Evolutionary conservation across 1,139 yeast genomes (phyloP), one percentile per base, ranked within the genome.

Genomic region (Pichia sp.): DNA sequence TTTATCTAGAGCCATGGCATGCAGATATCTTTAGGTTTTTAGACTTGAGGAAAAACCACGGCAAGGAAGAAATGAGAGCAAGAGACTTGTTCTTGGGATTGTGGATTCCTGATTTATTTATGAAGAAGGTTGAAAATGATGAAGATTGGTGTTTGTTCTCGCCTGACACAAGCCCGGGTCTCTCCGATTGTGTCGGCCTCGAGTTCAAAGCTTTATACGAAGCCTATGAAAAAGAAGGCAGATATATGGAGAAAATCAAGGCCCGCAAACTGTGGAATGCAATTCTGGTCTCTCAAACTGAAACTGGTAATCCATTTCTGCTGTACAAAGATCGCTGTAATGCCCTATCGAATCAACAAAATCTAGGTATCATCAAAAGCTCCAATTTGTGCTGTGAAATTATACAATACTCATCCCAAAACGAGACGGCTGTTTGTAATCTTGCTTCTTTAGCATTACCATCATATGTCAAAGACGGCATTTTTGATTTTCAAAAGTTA

Each of bases 1-100:
- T 75, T 32, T 77, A 76, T 62, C 52, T 76, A 43, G 82, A 77
- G 54, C 81, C 82, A 40, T 77, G 82, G 82, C 82, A 77, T 60
- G 66, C 72, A 3, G 81, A 77, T 55, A 63, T 77, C 37, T 72
- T 74, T 56, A 77, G 73, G 37, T 69, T 76, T 49, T 57, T 77
- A 36, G 76, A 75, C 42, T 60, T 76, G 52, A 64, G 75, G 48
- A 75, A 75, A 60, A 75, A 75, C 54, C 79, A 75, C 55, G 81
- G 80, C 27, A 75, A 73, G 52, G 81, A 75, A 57, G 81, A 75
- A 54, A 59, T 66, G 50, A 63, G 81, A 50, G 77, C 81, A 2
- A 62, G 81, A 51, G 81, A 77, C 54, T 64, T 77, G 47, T 76
- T 76, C 58, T 73, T 74, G 51, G 81, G 77, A 2, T 65, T 77